Percentiles rank a stretch among this genome's conserved stretches.
Conservation (phyloP, 768 basidiomycete genomes). For the Psilocybe tampanensis region DNA sequence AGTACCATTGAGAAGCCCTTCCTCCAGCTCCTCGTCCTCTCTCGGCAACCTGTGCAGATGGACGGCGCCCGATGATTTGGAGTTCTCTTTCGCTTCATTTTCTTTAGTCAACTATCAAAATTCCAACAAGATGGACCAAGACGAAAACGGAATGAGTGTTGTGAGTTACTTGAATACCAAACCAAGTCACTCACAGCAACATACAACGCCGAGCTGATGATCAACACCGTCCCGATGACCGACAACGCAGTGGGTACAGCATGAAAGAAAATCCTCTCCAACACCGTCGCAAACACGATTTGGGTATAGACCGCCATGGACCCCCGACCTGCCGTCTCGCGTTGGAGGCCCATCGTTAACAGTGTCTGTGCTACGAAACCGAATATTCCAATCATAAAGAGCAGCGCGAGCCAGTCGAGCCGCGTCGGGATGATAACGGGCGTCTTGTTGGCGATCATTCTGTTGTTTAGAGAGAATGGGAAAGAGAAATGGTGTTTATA, state of each 20-base stretch:
- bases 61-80: neutral
- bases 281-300: constrained; percentile 68
- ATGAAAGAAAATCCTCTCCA: constrained; percentile 70
- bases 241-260: constrained; percentile 60
- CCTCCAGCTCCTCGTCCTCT: constrained; percentile 3
- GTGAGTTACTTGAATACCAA: neutral
- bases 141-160: too few species aligned
- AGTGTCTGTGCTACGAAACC: constrained; percentile 58
- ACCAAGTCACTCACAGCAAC: constrained; percentile 55
- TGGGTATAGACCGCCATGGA: constrained; percentile 57
- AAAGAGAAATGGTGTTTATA: neutral
- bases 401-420: constrained; percentile 45
- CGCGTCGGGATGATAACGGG: constrained; percentile 49
- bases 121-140: too few species aligned
- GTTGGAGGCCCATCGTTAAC: constrained; percentile 34
- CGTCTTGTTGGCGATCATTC: constrained; percentile 44
- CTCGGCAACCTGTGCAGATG: neutral
- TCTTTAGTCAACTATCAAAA: constrained; percentile 17
- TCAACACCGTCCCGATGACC: constrained; percentile 63
- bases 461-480: constrained; percentile 17
- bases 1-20: constrained; percentile 1
- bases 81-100: neutral
- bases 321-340: constrained; percentile 36
- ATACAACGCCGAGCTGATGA: constrained; percentile 63
- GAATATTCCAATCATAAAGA: constrained; percentile 53